phyloP scores from a whole-genome alignment of 1,284 basidiomycete genomes.

The Leccinum pachyderme region DNA sequence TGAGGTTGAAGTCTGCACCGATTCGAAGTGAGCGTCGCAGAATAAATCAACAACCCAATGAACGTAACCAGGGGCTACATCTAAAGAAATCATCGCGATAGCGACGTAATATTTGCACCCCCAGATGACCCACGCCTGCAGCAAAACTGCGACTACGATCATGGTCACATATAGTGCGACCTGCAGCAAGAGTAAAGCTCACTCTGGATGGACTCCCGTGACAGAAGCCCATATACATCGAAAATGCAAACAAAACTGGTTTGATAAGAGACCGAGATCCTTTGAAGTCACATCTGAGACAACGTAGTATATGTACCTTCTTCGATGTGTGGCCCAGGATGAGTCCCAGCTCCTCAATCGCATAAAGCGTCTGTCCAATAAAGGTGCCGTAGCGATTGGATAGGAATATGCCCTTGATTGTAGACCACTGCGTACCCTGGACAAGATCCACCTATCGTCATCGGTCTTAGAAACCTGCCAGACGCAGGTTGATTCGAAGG shows the following conservation, averaged over 20 bases:
- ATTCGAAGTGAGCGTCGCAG: background rate
- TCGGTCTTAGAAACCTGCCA: background rate
- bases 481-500: background rate
- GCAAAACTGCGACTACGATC: background rate
- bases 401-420: constrained; percentile 12
- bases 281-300: background rate
- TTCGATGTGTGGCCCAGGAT: background rate
- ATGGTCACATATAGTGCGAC: background rate
- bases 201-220: constrained; percentile 14
- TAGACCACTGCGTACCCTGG: constrained; percentile 13
- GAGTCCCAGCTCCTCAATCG: constrained; percentile 2
- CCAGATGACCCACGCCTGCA: background rate
- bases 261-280: background rate
- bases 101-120: background rate
- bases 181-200: background rate
- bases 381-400: constrained; percentile 19
- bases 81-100: background rate
- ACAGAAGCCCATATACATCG: background rate
- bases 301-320: background rate
- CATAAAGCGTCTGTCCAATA: constrained; percentile 3
- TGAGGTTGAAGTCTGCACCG: no score
- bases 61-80: background rate
- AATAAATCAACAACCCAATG: background rate
- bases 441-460: constrained; percentile 6
- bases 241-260: background rate